Percentiles rank a stretch among this genome's conserved stretches.
phyloP scores from a whole-genome alignment of 106 monocot species.

The Dendrobium catenatum region DNA sequence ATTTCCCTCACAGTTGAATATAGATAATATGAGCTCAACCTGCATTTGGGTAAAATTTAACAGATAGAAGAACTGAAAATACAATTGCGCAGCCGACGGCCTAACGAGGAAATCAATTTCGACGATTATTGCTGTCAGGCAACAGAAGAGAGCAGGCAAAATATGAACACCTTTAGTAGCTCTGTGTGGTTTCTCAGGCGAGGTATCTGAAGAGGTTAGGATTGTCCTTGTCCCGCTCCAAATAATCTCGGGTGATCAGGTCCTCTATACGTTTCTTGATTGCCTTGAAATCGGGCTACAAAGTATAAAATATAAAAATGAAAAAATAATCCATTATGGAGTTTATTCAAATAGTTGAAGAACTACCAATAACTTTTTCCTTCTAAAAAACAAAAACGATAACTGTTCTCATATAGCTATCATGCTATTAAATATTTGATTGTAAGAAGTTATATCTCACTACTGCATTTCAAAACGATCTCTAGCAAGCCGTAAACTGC shows the following conservation, averaged over 20 bases:
- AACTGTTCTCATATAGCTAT: too few species aligned
- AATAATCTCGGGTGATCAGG: conserved; percentile 45
- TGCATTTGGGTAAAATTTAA: background rate
- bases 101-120: background rate
- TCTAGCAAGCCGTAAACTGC: too few species aligned
- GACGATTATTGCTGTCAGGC: background rate
- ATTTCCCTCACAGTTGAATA: background rate
- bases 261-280: conserved; percentile 61
- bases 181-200: conserved; percentile 12
- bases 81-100: background rate
- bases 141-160: background rate
- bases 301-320: background rate
- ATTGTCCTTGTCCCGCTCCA: conserved; percentile 51
- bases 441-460: too few species aligned
- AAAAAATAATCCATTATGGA: too few species aligned
- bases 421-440: too few species aligned
- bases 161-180: background rate
- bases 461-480: too few species aligned
- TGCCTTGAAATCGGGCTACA: conserved; percentile 52
- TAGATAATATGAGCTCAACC: background rate
- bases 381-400: too few species aligned
- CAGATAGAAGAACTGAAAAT: background rate
- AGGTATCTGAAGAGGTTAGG: conserved; percentile 44
- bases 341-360: too few species aligned
- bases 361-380: too few species aligned